phyloP scores from a whole-genome alignment of 768 basidiomycete genomes.

The Lactifluus subvellereus region DNA sequence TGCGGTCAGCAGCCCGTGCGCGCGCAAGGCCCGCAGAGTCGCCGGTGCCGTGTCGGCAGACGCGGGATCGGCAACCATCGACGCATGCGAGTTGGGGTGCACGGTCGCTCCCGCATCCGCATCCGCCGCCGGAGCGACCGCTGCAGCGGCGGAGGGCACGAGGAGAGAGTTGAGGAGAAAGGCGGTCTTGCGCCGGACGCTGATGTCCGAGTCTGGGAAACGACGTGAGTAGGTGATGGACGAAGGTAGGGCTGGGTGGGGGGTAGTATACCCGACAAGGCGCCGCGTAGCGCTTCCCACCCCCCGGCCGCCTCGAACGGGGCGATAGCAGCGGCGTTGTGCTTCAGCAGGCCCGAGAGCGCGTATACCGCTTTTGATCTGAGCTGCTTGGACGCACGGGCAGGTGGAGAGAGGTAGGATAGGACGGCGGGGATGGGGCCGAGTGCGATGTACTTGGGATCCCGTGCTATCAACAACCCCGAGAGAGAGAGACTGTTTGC shows the following conservation, averaged over 20 bases:
- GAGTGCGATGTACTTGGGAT: slow-evolving; percentile 45
- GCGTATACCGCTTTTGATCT: slow-evolving; percentile 81
- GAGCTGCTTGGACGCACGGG: slow-evolving; percentile 42
- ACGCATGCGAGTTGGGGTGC: slow-evolving; percentile 70
- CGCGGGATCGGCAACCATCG: slow-evolving; percentile 51
- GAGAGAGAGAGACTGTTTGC: background rate
- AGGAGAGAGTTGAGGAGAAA: slow-evolving; percentile 75
- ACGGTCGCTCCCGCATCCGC: slow-evolving; percentile 32
- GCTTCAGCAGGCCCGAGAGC: slow-evolving; percentile 73
- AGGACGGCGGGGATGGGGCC: slow-evolving; percentile 64
- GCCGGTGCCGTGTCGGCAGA: slow-evolving; percentile 46
- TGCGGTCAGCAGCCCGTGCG: slow-evolving; percentile 42
- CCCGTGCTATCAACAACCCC: background rate
- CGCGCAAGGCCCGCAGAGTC: slow-evolving; percentile 44
- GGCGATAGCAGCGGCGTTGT: slow-evolving; percentile 61
- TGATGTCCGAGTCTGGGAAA: slow-evolving; percentile 63
- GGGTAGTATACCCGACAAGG: slow-evolving; percentile 49
- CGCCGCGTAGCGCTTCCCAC: slow-evolving; percentile 55
- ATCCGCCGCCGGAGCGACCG: background rate
- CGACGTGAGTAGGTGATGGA: no score
- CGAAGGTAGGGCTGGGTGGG: background rate
- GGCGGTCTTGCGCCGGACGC: slow-evolving; percentile 68
- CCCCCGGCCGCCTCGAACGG: slow-evolving; percentile 49
- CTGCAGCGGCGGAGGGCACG: slow-evolving; percentile 36
- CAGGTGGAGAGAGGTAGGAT: slow-evolving; percentile 51